A percentile compares a stretch with the other conserved stretches of the same genome.
These are phyloP conservation scores for Truncatella angustata DNA, from an alignment of 2,329 filamentous ascomycete genomes.

Conservation along the genomic window DNA sequence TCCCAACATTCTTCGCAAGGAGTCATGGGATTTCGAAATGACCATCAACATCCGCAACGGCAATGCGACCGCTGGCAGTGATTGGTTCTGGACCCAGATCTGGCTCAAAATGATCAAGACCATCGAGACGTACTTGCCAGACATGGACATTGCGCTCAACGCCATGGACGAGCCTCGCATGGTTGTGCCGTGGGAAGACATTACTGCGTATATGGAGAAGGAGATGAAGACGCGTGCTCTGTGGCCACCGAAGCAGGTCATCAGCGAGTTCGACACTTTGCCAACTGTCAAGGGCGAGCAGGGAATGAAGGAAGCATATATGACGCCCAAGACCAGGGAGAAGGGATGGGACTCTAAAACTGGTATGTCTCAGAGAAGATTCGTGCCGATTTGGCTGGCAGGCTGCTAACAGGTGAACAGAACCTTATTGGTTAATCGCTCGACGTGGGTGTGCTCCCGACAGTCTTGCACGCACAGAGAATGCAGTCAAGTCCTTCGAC, in stretches of 20 bases:
- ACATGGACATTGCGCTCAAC: conserved; percentile 68
- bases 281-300: too few relatives aligned
- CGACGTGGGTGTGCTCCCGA: conserved; percentile 61
- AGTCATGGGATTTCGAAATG: conserved; percentile 58
- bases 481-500: conserved; percentile 42
- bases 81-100: conserved; percentile 58
- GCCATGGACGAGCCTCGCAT: conserved; percentile 66
- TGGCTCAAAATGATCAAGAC: conserved; percentile 53
- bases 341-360: conserved; percentile 52
- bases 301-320: conserved; percentile 33
- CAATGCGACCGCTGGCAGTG: conserved; percentile 47
- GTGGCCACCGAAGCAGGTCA: conserved; percentile 40
- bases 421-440: conserved; percentile 56
- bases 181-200: conserved; percentile 62
- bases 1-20: conserved; percentile 45
- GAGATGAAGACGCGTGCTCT: conserved; percentile 48
- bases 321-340: conserved; percentile 31
- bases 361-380: too few relatives aligned
- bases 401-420: conserved; percentile 32
- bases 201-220: conserved; percentile 51
- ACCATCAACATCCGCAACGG: conserved; percentile 56
- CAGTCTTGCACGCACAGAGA: conserved; percentile 54
- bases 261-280: conserved; percentile 42
- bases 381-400: too few relatives aligned
- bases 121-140: conserved; percentile 56